phyloP scores from a whole-genome alignment of 805 yeast genomes.

The Diddensiella santjacobensis region DNA sequence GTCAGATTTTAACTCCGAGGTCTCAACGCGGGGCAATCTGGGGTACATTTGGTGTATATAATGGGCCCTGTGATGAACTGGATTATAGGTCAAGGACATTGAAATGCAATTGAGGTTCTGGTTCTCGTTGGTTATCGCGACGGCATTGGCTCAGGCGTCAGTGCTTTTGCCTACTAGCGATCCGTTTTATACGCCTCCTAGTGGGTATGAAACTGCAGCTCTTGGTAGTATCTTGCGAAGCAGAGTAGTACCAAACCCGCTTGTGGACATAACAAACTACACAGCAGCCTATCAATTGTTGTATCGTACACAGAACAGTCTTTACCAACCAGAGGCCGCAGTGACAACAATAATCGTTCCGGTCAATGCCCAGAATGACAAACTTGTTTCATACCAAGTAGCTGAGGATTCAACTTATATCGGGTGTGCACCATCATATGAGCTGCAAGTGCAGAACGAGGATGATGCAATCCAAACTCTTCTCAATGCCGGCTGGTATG shows the following conservation, averaged over 20 bases:
- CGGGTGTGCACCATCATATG: constrained; percentile 30
- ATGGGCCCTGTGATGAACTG: too few species aligned
- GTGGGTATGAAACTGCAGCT: constrained; percentile 13
- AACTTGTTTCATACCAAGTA: constrained; percentile 27
- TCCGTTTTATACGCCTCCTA: constrained; percentile 21
- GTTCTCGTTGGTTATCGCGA: too few species aligned
- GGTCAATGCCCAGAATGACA: constrained; percentile 7
- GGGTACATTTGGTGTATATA: too few species aligned
- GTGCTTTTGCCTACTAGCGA: constrained; percentile 20
- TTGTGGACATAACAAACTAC: constrained; percentile 9
- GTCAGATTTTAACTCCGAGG: too few species aligned
- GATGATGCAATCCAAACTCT: constrained; percentile 12
- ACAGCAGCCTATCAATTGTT: constrained; percentile 25
- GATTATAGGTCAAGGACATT: too few species aligned
- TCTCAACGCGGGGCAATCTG: too few species aligned
- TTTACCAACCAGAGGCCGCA: constrained; percentile 26
- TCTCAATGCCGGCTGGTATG: constrained; percentile 19
- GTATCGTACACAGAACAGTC: constrained; percentile 25
- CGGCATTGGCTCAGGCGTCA: too few species aligned
- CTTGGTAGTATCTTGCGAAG: constrained; percentile 13
- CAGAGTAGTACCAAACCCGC: constrained; percentile 11
- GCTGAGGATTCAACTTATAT: constrained; percentile 28
- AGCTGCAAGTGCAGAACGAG: constrained; percentile 15
- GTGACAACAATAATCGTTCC: constrained; percentile 31
- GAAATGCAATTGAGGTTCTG: too few species aligned